phyloP scores from a whole-genome alignment of 2,329 filamentous ascomycete genomes.

The Claviceps paspali region DNA sequence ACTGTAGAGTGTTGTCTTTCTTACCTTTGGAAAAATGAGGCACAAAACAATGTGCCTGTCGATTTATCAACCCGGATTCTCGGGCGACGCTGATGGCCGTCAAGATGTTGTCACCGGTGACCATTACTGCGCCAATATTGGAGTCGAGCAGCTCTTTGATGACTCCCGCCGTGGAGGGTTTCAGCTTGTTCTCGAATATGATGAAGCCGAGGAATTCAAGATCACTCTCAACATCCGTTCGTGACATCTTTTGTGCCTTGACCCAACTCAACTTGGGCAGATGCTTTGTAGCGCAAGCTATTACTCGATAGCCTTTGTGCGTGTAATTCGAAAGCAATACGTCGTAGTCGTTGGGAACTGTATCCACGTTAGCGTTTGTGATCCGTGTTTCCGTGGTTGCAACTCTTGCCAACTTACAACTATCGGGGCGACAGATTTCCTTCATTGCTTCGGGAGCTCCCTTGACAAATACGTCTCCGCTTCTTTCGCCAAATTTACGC shows the following conservation, averaged over 20 bases:
- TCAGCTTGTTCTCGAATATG: slow-evolving; percentile 97
- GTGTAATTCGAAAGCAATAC: slow-evolving; percentile 83
- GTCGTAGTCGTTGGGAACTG: slow-evolving; percentile 76
- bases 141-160: slow-evolving; percentile 70
- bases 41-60: slow-evolving; percentile 77
- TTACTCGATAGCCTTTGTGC: slow-evolving; percentile 89
- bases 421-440: slow-evolving; percentile 74
- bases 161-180: slow-evolving; percentile 67
- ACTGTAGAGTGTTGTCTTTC: slow-evolving; percentile 9
- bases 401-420: slow-evolving; percentile 37
- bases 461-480: slow-evolving; percentile 84
- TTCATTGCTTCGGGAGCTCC: slow-evolving; percentile 94
- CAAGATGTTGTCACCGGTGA: slow-evolving; percentile 93
- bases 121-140: slow-evolving; percentile 84
- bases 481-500: slow-evolving; percentile 69
- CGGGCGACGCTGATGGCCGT: slow-evolving; percentile 92
- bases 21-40: slow-evolving; percentile 68
- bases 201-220: slow-evolving; percentile 92
- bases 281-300: slow-evolving; percentile 84
- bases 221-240: slow-evolving; percentile 66
- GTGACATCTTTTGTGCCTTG: slow-evolving; percentile 85
- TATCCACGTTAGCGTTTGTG: slow-evolving; percentile 6
- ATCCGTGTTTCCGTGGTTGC: background rate
- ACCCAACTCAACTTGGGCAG: slow-evolving; percentile 82
- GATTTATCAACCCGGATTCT: slow-evolving; percentile 73